These are phyloP conservation scores for Botryotinia calthae DNA, from an alignment of 2,329 filamentous ascomycete species.

Conservation along the genomic window DNA sequence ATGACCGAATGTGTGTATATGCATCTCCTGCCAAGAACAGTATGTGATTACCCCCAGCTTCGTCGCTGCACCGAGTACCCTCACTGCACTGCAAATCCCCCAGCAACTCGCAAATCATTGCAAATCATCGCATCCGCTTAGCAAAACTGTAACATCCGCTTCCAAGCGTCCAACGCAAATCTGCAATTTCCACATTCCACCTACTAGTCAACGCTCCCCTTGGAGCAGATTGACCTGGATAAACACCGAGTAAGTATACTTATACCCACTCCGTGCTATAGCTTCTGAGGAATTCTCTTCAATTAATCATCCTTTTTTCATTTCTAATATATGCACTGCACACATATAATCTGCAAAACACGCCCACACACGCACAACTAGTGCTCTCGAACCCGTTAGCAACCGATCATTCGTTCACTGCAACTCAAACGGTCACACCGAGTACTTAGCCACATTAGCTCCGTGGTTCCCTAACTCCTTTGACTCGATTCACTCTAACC, in stretches of 20 bases:
- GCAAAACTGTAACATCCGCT: neutral
- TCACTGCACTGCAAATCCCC: neutral
- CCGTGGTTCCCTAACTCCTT: neutral
- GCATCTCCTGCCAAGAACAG: neutral
- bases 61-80: neutral
- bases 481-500: neutral
- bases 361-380: neutral
- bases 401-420: neutral
- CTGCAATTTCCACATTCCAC: neutral
- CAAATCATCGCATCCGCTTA: neutral
- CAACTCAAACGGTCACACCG: constrained; percentile 6
- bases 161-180: neutral
- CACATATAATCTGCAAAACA: neutral
- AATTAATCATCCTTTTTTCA: neutral
- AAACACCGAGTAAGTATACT: neutral
- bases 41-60: constrained; percentile 1
- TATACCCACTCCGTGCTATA: neutral
- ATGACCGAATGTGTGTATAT: neutral
- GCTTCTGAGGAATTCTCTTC: neutral
- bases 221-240: neutral
- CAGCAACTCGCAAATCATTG: neutral
- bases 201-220: neutral
- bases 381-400: neutral
- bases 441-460: constrained; percentile 1
- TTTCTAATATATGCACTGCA: neutral